A percentile compares a stretch with the other conserved stretches of the same genome.
These are phyloP conservation scores for Kurtzmaniella quercitrusa DNA, from an alignment of 1,139 yeast genomes.

Conservation along the genomic window DNA sequence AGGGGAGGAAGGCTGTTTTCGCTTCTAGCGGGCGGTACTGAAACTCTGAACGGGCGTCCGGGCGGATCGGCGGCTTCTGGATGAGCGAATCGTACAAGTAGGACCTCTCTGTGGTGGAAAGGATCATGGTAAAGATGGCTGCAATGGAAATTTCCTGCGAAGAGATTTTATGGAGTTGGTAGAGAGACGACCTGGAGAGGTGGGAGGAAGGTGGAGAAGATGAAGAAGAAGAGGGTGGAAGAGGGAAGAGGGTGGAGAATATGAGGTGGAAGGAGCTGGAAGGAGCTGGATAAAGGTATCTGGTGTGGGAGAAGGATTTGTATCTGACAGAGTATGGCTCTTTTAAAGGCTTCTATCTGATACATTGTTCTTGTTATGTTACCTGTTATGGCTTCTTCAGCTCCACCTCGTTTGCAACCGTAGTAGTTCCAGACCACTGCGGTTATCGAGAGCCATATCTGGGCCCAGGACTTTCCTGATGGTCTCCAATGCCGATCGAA, in stretches of 20 bases:
- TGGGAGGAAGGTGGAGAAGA: not conserved
- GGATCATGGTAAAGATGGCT: conserved; percentile 37
- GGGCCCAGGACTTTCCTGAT: too few species aligned
- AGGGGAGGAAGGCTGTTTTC: conserved; percentile 72
- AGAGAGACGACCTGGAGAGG: not conserved
- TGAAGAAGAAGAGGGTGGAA: not conserved
- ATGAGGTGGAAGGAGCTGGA: too few species aligned
- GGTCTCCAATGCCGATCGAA: not conserved
- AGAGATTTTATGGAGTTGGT: not conserved
- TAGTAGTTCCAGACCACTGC: not conserved
- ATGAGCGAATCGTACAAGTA: conserved; percentile 71
- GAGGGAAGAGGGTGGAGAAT: too few species aligned
- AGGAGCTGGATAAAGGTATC: too few species aligned
- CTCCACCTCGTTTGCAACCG: conserved; percentile 1
- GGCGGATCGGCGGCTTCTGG: conserved; percentile 62
- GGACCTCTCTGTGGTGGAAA: conserved; percentile 85
- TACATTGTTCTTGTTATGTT: too few species aligned
- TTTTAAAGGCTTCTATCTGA: too few species aligned
- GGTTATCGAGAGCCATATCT: not conserved
- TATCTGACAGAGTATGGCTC: too few species aligned
- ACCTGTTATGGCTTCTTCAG: too few species aligned
- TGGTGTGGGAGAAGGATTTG: too few species aligned
- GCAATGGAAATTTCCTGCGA: not conserved
- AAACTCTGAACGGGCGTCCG: conserved; percentile 69
- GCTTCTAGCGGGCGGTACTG: conserved; percentile 89